A percentile compares a stretch with the other conserved stretches of the same genome.
Evolutionary conservation across 2,329 filamentous ascomycete genomes (phyloP).

Genomic region (Cercospora zeina): DNA sequence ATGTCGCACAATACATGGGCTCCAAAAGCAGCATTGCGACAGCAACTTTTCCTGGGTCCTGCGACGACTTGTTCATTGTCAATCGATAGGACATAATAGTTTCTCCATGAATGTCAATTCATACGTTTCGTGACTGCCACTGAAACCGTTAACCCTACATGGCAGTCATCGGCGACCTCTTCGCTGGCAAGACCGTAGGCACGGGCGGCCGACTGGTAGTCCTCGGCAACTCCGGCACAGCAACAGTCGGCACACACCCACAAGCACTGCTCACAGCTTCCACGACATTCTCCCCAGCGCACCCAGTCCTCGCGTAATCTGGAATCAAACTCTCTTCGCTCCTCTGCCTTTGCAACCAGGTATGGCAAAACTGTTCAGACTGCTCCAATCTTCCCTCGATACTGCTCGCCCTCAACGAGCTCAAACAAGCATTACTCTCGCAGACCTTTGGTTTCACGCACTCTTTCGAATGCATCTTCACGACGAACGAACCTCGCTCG

Average conservation of each 20-base stretch:
- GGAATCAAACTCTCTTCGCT: slow-evolving; percentile 25
- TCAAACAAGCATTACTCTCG: slow-evolving; percentile 22
- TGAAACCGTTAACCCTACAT: background rate
- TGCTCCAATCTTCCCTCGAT: slow-evolving; percentile 26
- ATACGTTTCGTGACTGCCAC: too few species aligned
- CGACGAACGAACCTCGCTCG: slow-evolving; percentile 53
- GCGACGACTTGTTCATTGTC: too few species aligned
- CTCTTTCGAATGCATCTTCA: slow-evolving; percentile 42
- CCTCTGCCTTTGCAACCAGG: slow-evolving; percentile 23
- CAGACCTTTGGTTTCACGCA: slow-evolving; percentile 26
- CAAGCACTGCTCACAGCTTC: slow-evolving; percentile 30
- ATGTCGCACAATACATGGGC: too few species aligned
- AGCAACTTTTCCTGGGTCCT: background rate
- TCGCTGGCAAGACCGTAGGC: slow-evolving; percentile 25
- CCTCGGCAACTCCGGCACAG: slow-evolving; percentile 28
- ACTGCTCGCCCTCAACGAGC: slow-evolving; percentile 20
- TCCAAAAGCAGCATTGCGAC: too few species aligned
- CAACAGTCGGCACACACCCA: slow-evolving; percentile 27
- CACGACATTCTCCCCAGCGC: slow-evolving; percentile 24
- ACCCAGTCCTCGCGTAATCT: slow-evolving; percentile 26
- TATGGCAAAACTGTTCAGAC: slow-evolving; percentile 26
- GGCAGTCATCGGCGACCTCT: slow-evolving; percentile 15
- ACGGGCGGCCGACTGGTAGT: slow-evolving; percentile 25
- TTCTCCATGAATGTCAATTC: background rate
- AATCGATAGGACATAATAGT: background rate